Percentiles rank a stretch among this genome's conserved stretches.
phyloP scores from a whole-genome alignment of 2,329 filamentous ascomycete species.

The Claviceps pazoutovae region DNA sequence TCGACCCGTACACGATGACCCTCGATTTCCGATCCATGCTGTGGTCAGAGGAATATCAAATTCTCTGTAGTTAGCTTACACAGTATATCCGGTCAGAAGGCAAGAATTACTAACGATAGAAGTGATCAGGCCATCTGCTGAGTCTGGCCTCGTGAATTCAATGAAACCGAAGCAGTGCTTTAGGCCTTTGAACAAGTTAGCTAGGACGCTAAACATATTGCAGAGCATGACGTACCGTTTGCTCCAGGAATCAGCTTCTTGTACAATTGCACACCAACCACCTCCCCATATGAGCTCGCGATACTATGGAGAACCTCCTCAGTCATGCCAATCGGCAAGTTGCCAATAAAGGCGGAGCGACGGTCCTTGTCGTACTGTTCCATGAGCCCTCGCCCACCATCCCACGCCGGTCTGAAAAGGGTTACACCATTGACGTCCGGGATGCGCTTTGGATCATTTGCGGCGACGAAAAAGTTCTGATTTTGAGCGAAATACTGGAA shows the following conservation, averaged over 20 bases:
- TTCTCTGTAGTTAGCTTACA: too few species aligned
- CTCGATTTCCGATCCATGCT: slow-evolving; percentile 21
- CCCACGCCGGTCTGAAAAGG: not conserved
- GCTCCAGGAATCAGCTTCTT: slow-evolving; percentile 12
- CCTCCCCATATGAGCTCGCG: slow-evolving; percentile 23
- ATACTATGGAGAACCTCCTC: slow-evolving; percentile 23
- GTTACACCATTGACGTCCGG: not conserved
- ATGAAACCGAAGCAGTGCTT: slow-evolving; percentile 22
- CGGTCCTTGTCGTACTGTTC: slow-evolving; percentile 28
- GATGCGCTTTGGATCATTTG: slow-evolving; percentile 11
- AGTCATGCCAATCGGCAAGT: slow-evolving; percentile 24
- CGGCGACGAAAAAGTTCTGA: slow-evolving; percentile 13
- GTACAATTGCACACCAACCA: slow-evolving; percentile 17
- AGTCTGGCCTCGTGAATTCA: slow-evolving; percentile 24
- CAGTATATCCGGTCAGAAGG: slow-evolving; percentile 3
- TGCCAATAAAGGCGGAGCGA: slow-evolving; percentile 34
- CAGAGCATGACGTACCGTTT: not conserved
- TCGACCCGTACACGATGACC: slow-evolving; percentile 23
- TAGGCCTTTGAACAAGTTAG: slow-evolving; percentile 11
- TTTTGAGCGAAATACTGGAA: slow-evolving; percentile 5
- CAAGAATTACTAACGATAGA: slow-evolving; percentile 20
- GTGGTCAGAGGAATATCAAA: not conserved
- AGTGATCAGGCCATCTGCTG: slow-evolving; percentile 22
- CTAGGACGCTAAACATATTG: not conserved
- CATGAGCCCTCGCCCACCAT: slow-evolving; percentile 9